phyloP scores from a whole-genome alignment of 1,284 basidiomycete species.

The Wallemia ichthyophaga region DNA sequence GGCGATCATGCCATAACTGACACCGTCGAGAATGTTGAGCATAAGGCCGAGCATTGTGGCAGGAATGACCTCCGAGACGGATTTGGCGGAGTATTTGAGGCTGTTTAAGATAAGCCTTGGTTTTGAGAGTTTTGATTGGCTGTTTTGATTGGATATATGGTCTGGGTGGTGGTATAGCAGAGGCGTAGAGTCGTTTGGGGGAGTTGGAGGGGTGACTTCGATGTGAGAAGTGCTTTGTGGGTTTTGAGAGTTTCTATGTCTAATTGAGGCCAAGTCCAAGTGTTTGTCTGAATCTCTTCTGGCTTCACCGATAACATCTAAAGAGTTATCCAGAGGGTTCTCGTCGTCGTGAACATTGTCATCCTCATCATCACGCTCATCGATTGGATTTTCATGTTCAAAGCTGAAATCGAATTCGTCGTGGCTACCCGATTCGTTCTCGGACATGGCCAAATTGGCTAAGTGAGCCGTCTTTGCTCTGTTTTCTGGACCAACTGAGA shows the following conservation, averaged over 20 bases:
- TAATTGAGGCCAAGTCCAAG: neutral
- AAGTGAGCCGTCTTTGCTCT: neutral
- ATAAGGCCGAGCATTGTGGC: slow-evolving; percentile 61
- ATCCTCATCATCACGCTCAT: no score
- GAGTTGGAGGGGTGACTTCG: neutral
- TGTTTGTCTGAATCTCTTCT: neutral
- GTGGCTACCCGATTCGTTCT: neutral
- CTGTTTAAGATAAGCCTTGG: no score
- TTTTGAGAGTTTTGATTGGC: no score
- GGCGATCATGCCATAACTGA: slow-evolving; percentile 49
- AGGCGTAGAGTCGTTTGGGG: neutral
- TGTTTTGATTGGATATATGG: neutral
- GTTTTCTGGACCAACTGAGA: neutral
- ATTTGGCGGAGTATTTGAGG: no score
- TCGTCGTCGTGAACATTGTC: no score
- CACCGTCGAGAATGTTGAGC: slow-evolving; percentile 75
- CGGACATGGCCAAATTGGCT: neutral
- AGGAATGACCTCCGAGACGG: slow-evolving; percentile 21
- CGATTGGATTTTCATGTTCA: no score
- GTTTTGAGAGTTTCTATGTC: neutral
- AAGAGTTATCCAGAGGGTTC: no score
- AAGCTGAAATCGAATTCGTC: neutral
- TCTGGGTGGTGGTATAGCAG: neutral
- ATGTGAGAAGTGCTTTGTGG: neutral
- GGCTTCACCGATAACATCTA: neutral